phyloP scores from a whole-genome alignment of 2,329 filamentous ascomycete species.

The Penicillium olsonii region DNA sequence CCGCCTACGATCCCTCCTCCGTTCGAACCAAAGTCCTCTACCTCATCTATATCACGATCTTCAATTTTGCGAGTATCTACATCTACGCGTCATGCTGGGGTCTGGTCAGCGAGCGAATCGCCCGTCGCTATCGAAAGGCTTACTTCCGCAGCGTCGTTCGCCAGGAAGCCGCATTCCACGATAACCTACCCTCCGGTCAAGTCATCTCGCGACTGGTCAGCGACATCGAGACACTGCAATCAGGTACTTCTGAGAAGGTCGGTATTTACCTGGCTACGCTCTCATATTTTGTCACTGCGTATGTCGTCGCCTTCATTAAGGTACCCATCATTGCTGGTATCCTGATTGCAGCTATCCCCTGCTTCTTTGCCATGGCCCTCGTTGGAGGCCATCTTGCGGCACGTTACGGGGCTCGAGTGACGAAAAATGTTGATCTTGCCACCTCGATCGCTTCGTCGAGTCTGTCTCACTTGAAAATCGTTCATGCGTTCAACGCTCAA shows the following conservation, averaged over 20 bases:
- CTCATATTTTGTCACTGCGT: slow-evolving; percentile 68
- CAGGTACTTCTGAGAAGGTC: slow-evolving; percentile 70
- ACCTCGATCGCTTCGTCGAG: slow-evolving; percentile 64
- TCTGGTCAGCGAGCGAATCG: slow-evolving; percentile 63
- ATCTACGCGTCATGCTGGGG: slow-evolving; percentile 65
- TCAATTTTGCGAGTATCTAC: slow-evolving; percentile 65
- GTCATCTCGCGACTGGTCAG: slow-evolving; percentile 63
- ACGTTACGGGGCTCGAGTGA: slow-evolving; percentile 51
- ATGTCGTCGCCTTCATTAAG: slow-evolving; percentile 67
- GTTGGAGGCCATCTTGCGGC: slow-evolving; percentile 57
- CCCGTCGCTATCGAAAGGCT: slow-evolving; percentile 60
- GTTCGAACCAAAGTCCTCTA: slow-evolving; percentile 56
- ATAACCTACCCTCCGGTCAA: slow-evolving; percentile 62
- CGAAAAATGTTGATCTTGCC: slow-evolving; percentile 56
- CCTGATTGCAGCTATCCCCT: slow-evolving; percentile 63
- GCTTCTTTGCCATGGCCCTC: slow-evolving; percentile 60
- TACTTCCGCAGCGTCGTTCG: slow-evolving; percentile 61
- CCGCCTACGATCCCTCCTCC: slow-evolving; percentile 10
- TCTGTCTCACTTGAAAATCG: slow-evolving; percentile 60
- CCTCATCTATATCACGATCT: slow-evolving; percentile 65
- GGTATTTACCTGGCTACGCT: slow-evolving; percentile 63
- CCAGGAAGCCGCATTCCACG: slow-evolving; percentile 67
- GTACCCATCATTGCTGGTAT: slow-evolving; percentile 64
- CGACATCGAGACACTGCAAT: slow-evolving; percentile 67
- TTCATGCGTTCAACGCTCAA: slow-evolving; percentile 65